A percentile compares a stretch with the other conserved stretches of the same genome.
These are phyloP conservation scores for Coemansia sp. DNA, from an alignment of 192 early-diverging fungal species.

Conservation along the genomic window DNA sequence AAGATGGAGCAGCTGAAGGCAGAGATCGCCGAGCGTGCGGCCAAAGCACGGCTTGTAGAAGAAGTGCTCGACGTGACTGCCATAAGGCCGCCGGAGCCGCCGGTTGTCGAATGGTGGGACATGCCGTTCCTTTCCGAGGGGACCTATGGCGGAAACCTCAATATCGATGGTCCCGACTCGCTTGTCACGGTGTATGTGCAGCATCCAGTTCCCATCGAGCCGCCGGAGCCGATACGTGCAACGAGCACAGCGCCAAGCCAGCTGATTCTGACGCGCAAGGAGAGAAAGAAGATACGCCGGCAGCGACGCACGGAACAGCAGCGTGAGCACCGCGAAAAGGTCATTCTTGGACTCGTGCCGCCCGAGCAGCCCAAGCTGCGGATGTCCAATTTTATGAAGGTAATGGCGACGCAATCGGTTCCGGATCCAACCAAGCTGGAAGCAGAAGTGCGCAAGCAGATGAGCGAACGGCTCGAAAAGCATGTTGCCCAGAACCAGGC, in stretches of 20 bases:
- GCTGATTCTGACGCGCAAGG: conserved; percentile 57
- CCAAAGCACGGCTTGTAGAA: conserved; percentile 31
- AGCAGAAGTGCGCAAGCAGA: conserved; percentile 84
- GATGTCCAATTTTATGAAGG: conserved; percentile 91
- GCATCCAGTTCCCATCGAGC: conserved; percentile 39
- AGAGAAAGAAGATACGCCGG: conserved; percentile 89
- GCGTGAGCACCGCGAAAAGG: conserved; percentile 94
- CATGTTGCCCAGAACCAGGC: conserved; percentile 84
- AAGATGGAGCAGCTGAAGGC: conserved; percentile 52
- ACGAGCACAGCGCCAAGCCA: conserved; percentile 25
- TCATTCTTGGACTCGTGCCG: conserved; percentile 87
- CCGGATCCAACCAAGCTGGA: conserved; percentile 95
- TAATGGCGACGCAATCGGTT: conserved; percentile 92
- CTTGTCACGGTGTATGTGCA: conserved; percentile 41
- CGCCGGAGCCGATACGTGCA: conserved; percentile 25
- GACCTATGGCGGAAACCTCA: conserved; percentile 63
- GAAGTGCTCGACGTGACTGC: conserved; percentile 31
- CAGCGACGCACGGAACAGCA: conserved; percentile 81
- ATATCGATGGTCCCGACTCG: conserved; percentile 57
- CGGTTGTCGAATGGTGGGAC: conserved; percentile 98
- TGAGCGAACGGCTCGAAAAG: conserved; percentile 72
- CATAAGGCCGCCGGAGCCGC: conserved; percentile 67
- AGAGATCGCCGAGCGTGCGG: conserved; percentile 35
- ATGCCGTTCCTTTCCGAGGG: conserved; percentile 65
- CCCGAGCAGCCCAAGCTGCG: conserved; percentile 91